Evolutionary conservation across 345 rosid species (phyloP), one percentile per base, ranked within the genome.

Genomic region (Populus ilicifolia): DNA sequence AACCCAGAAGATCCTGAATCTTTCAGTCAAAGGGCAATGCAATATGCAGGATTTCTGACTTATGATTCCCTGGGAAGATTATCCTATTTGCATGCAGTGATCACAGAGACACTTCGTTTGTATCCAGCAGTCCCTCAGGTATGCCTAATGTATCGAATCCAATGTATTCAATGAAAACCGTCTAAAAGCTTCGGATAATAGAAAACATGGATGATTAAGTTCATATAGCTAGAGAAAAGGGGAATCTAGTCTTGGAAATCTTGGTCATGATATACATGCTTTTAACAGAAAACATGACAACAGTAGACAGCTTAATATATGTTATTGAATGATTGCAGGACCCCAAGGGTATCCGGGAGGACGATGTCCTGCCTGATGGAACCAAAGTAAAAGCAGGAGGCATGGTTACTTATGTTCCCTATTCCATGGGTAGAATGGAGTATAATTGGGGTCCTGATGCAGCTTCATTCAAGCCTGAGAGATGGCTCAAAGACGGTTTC

Each of bases 81-180:
- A 70, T 86, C 88, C 67, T 95, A 93, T 78, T 80, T 93, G 84
- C 99, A 95, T 61, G 97, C 99, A 3, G 97, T 92, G 74, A 70
- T 93, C 75, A 92, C 99, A 1, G 97, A 93, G 80, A 93, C 96
- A 33, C 93, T 95, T 65, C 96, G 97, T 44, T 84, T 95, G 70
- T 93, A 93, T 75, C 98, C 98, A 0, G 98, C 99, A 21, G 98
- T 93, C 69, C 99, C 99, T 77, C 99, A 90, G 97, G 98, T 87
- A 87, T 59, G 69, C 25, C 18, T 20, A 11, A 36, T 20, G 25
- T 2, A 54, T 1, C 4, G 23, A 2, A 54, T 52, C 23, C 21
- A 50, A 50, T 18, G 56, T 14, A 17, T 20, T 50, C 61, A 2
- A 8, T 54, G 61, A 54, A 54, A 54, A 54, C 61, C 25, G 25